Evolutionary conservation across 2,329 filamentous ascomycete genomes (phyloP).

Genomic region (Ceratocystis diversiconidia): DNA sequence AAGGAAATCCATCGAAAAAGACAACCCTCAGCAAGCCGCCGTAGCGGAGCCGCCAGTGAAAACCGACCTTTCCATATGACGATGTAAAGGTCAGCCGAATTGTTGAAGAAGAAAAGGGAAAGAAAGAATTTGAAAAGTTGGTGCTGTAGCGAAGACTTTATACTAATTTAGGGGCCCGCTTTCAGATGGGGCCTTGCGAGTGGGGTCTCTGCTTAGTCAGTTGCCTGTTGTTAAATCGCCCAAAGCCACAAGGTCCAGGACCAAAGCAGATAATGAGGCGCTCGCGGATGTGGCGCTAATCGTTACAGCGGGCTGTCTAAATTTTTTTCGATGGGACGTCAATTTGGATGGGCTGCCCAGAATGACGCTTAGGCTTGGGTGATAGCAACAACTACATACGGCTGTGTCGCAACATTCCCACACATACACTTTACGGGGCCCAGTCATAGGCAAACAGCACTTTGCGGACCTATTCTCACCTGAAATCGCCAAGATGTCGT

Average conservation of each 20-base stretch:
- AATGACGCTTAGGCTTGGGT: constrained; percentile 8
- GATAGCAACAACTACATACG: constrained; percentile 1
- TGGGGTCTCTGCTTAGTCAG: constrained; percentile 16
- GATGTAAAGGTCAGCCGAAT: constrained; percentile 35
- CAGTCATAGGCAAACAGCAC: neutral
- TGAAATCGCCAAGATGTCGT: constrained; percentile 32
- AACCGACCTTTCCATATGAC: constrained; percentile 35
- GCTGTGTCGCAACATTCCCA: constrained; percentile 1
- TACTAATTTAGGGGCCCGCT: constrained; percentile 13
- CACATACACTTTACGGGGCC: neutral
- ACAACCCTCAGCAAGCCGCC: constrained; percentile 42
- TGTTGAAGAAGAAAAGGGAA: constrained; percentile 30
- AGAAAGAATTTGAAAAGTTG: constrained; percentile 18
- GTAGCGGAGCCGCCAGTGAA: constrained; percentile 35
- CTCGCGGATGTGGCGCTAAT: constrained; percentile 11
- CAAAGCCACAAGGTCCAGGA: neutral
- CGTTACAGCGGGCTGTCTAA: constrained; percentile 3
- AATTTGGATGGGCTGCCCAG: neutral
- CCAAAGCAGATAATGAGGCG: constrained; percentile 1
- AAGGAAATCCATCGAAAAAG: constrained; percentile 36
- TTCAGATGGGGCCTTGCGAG: constrained; percentile 1
- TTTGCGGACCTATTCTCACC: neutral
- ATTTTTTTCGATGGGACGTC: constrained; percentile 15
- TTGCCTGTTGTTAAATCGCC: neutral
- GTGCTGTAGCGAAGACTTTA: constrained; percentile 15